Evolutionary conservation across 2,329 filamentous ascomycete genomes (phyloP), one percentile per base, ranked within the genome.

Genomic region (Colletotrichum lini): DNA sequence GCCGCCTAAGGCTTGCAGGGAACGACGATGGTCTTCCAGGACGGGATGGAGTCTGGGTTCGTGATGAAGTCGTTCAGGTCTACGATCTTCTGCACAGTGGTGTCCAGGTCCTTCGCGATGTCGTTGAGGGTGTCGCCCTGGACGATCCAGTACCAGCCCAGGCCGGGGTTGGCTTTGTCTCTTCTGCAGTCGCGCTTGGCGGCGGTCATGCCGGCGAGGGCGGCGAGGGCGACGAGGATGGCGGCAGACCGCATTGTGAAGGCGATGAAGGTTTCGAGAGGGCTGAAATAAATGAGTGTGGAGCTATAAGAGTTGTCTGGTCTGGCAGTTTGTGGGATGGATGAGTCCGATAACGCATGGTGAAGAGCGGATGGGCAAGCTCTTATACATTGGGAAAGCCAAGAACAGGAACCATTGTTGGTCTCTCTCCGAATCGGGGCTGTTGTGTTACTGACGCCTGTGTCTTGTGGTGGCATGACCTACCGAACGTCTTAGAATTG

Each of bases 61-160:
- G 21, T 5, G 49, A 53, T 53, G 49, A 53, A 30, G 38, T 15
- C 13, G 38, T 63, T 63, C 16, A 8, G 1, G 0, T 40, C 5
- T n/a, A n/a, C 44, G n/a, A 56, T n/a, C 13, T 8, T 15, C 12
- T 3, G 23, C 5, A 23, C 26, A 3, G 26, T 58, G n/a, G 50
- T 58, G 13, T 10, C 42, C 18, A 56, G 60, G 16, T 60, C 56
- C 23, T 16, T 15, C 13, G 56, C 53, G 44, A 59, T 59, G 4
- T 13, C 4, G 21, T 44, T 38, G 64, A 66, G 64, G 3, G 16
- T 42, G 45, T 66, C 64, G 54, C 53, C 53, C n/a, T 30, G 1
- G 4, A 59, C 64, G 45, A 66, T 35, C 8, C 10, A 30, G 56
- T 65, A 65, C 26, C 26, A 65, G 62, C 62, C 62, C 5, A 13